Conservation (phyloP, 768 basidiomycete species). For the Krasilnikovozyma curviuscula region DNA sequence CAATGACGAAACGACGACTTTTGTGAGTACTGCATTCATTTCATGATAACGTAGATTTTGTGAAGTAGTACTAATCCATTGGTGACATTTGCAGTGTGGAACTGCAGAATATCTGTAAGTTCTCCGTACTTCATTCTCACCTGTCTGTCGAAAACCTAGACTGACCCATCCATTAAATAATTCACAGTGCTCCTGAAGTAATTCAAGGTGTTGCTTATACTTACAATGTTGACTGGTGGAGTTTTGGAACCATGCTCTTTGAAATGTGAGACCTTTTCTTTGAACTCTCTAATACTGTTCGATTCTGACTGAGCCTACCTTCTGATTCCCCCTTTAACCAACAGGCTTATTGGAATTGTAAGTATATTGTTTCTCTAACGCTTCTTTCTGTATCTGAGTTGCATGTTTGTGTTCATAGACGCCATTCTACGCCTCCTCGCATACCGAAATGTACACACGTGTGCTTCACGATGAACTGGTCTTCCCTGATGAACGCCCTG, state of each 20-base stretch:
- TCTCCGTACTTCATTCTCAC: not conserved
- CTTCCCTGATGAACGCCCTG: slow-evolving; percentile 76
- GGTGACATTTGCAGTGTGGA: slow-evolving; percentile 32
- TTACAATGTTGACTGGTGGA: slow-evolving; percentile 97
- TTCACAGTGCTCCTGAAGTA: slow-evolving; percentile 63
- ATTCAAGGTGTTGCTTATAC: slow-evolving; percentile 76
- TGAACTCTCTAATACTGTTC: not conserved
- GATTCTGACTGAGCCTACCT: not conserved
- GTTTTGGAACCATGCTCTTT: slow-evolving; percentile 89
- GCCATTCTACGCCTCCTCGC: slow-evolving; percentile 3
- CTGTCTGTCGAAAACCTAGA: not conserved
- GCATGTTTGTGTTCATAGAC: not conserved
- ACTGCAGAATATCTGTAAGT: slow-evolving; percentile 86
- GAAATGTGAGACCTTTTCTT: slow-evolving; percentile 30
- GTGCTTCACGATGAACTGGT: slow-evolving; percentile 75
- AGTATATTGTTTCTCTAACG: slow-evolving; percentile 27
- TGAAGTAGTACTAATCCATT: not conserved
- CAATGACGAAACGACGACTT: slow-evolving; percentile 19
- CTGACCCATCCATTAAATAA: not conserved
- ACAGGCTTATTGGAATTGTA: slow-evolving; percentile 82
- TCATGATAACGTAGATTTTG: slow-evolving; percentile 21
- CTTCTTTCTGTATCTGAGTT: not conserved
- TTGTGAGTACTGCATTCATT: slow-evolving; percentile 15
- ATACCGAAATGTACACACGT: slow-evolving; percentile 72
- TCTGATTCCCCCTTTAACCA: not conserved